Conservation (phyloP, 75 land plant species). For the Cunninghamia lanceolata region DNA sequence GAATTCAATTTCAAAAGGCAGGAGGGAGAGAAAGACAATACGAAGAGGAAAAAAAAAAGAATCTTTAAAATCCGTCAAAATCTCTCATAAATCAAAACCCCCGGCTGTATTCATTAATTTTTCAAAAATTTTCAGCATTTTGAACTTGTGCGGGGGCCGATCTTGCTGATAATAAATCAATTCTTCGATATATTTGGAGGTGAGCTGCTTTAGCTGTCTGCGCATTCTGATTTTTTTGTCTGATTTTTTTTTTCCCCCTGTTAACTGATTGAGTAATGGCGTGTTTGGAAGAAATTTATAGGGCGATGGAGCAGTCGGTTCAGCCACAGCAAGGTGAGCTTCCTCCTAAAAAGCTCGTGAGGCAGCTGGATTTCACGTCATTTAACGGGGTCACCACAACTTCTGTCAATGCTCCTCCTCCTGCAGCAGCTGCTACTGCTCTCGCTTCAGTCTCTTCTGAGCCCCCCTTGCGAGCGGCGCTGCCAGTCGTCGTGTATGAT, state of each 20-base stretch:
- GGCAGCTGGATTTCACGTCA: slow-evolving; percentile 69
- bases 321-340: slow-evolving; percentile 25
- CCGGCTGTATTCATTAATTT: neutral
- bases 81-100: neutral
- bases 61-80: neutral
- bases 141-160: neutral
- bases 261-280: neutral
- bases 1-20: slow-evolving; percentile 59
- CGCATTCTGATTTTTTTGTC: neutral
- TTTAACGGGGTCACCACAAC: slow-evolving; percentile 2
- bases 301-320: slow-evolving; percentile 4
- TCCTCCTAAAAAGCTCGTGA: slow-evolving; percentile 51
- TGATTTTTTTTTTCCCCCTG: neutral
- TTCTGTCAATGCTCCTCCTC: neutral
- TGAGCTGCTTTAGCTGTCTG: neutral
- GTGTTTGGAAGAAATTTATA: neutral
- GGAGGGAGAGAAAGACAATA: slow-evolving; percentile 30
- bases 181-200: neutral
- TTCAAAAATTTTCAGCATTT: neutral
- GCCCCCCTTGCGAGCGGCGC: neutral
- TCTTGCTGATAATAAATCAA: slow-evolving; percentile 5
- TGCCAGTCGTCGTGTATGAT: slow-evolving; percentile 1
- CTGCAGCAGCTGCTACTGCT: neutral
- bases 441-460: neutral
- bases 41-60: slow-evolving; percentile 2